Base-by-base conservation (phyloP, 148 eudicot genomes). In the Cornus florida region DNA sequence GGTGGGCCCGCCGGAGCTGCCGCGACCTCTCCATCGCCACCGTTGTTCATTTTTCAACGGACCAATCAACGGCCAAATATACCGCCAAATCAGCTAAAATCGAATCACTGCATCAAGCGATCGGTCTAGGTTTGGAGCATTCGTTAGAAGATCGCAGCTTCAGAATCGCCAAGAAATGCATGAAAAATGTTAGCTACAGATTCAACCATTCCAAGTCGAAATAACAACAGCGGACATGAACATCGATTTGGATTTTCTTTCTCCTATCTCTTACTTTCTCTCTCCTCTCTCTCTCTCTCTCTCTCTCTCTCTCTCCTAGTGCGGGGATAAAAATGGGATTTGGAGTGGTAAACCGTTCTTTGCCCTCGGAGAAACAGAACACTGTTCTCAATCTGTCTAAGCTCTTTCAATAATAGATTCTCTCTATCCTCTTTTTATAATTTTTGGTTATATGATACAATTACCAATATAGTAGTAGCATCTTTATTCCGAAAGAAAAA, bases 1-100 rank as follows among this genome's bases (percentile, higher is more conserved):
- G 91, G 87, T 60, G 92, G 86, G 43, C 86, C 78, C 38, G 79
- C 75, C 80, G 85, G 72, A 56, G 83, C 91, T 71, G 87, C 83
- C 50, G 77, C 82, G 32, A 33, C 87, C 77, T 67, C 92, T 48
- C 84, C 92, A 46, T 79, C 93, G 67, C 87, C 91, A 65, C 83
- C 90, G 72, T 81, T 60, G 76, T 81, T 46, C 83, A 81, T 81
- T 22, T 6, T 46, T 62, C 76, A 60, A 33, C 56, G 13, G 75
- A 62, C 70, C 16, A 70, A 81, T 79, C 76, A 79, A 79, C 31
- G 32, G 56, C 82, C 67, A 7, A 67, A 14, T 48, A 64, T 48
- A 70, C 50, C 50, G 23, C 72, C 48, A 7, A 23, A 75, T 23
- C 71, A 11, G 17, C 43, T 11, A 71, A 16, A 38, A 75, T 80